Percentiles rank a stretch among this genome's conserved stretches.
Conservation (phyloP, 306 rosid species). For the Senna tora region DNA sequence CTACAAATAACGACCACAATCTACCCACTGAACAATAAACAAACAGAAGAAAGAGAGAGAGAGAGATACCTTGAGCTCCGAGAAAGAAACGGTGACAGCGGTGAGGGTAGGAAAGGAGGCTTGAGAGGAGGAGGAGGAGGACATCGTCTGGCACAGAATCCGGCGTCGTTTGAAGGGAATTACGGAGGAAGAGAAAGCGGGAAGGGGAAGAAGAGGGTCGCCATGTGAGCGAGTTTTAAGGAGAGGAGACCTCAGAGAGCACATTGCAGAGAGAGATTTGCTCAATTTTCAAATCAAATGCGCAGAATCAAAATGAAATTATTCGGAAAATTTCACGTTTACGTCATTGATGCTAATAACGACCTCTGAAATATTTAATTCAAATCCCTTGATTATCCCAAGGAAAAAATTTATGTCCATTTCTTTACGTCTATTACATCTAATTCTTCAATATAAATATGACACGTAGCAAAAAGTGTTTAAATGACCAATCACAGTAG, state of each 20-base stretch:
- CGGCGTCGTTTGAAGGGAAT: conserved; percentile 38
- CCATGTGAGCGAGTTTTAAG: background rate
- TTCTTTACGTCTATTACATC: no score
- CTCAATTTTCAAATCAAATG: conserved; percentile 18
- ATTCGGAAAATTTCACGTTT: no score
- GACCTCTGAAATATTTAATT: background rate
- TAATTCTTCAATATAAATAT: no score
- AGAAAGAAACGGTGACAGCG: conserved; percentile 67
- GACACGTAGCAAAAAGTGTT: no score
- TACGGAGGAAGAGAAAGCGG: conserved; percentile 34
- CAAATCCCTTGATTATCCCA: background rate
- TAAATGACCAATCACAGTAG: no score
- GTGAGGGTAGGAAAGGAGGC: conserved; percentile 53
- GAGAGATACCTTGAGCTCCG: conserved; percentile 62
- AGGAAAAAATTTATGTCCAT: no score
- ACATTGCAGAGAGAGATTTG: background rate
- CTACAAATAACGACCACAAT: background rate
- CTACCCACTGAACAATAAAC: background rate
- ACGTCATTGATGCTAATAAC: background rate
- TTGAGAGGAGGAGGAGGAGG: conserved; percentile 43
- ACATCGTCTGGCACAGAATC: conserved; percentile 43
- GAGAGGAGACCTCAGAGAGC: background rate
- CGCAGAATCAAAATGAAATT: no score
- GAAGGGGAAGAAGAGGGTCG: background rate
- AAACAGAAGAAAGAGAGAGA: conserved; percentile 11